These are phyloP conservation scores for Caryopteris hybrid DNA, from an alignment of 305 asterid genomes.

Conservation along the genomic window DNA sequence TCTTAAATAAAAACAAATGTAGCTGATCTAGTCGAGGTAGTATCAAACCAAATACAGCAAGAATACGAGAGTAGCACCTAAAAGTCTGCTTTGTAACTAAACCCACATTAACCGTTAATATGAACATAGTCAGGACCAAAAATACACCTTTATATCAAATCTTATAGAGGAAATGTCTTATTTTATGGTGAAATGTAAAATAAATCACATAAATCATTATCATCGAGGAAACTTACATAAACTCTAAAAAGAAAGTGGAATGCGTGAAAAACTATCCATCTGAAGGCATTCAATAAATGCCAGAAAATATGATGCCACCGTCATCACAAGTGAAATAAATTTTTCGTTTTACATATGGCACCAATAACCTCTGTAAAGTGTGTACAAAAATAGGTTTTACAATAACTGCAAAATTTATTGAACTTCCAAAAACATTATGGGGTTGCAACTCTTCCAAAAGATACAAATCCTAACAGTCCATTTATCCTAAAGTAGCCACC, in stretches of 20 bases:
- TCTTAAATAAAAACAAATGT: not conserved
- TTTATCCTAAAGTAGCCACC: not conserved
- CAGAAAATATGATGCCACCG: slow-evolving; percentile 7
- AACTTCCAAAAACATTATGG: not conserved
- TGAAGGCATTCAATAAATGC: slow-evolving; percentile 7
- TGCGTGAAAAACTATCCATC: slow-evolving; percentile 10
- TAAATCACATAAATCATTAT: not conserved
- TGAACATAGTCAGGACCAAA: not conserved
- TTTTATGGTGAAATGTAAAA: not conserved
- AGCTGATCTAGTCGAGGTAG: not conserved
- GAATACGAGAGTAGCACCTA: not conserved
- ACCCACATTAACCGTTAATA: not conserved
- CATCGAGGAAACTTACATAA: not conserved
- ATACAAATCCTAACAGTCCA: not conserved
- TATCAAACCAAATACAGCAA: not conserved
- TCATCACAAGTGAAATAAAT: not conserved
- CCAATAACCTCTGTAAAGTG: not conserved
- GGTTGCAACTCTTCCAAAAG: not conserved
- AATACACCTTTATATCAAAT: not conserved
- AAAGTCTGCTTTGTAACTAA: not conserved
- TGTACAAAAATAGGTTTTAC: not conserved
- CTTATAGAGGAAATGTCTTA: not conserved
- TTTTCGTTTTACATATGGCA: not conserved
- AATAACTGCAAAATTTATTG: not conserved
- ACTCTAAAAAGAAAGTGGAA: not conserved